These are phyloP conservation scores for Colletotrichum theobromicola DNA, from an alignment of 2,329 filamentous ascomycete species.

Conservation along the genomic window DNA sequence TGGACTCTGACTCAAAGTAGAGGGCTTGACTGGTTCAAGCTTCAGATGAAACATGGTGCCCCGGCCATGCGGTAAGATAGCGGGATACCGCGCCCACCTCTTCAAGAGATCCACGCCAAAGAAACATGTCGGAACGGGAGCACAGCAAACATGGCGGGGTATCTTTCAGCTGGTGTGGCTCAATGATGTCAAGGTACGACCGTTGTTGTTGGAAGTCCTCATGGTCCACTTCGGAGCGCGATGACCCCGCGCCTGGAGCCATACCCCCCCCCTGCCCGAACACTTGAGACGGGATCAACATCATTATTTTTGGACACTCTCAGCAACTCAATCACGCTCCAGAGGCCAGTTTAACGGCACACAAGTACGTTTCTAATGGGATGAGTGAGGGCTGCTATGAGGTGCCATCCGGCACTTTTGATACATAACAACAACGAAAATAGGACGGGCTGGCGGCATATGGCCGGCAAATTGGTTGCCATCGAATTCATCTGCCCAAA, in stretches of 20 bases:
- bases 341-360: not conserved
- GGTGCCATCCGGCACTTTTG: not conserved
- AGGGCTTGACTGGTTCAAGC: not conserved
- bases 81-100: not conserved
- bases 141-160: not conserved
- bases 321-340: not conserved
- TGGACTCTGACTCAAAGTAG: not conserved
- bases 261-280: not conserved
- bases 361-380: not conserved
- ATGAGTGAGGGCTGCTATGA: not conserved
- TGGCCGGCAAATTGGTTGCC: not conserved
- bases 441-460: not conserved
- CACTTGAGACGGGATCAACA: not conserved
- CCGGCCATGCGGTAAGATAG: not conserved
- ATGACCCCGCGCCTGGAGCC: not conserved
- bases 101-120: not conserved
- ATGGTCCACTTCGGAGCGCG: not conserved
- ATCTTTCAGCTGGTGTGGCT: not conserved
- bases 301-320: not conserved
- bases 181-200: not conserved
- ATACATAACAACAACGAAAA: not conserved
- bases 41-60: constrained; percentile 15
- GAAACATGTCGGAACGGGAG: not conserved
- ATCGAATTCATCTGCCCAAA: not conserved
- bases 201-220: not conserved